Evolutionary conservation across 257 asterid species (phyloP).

Genomic region (Solanum pennellii): DNA sequence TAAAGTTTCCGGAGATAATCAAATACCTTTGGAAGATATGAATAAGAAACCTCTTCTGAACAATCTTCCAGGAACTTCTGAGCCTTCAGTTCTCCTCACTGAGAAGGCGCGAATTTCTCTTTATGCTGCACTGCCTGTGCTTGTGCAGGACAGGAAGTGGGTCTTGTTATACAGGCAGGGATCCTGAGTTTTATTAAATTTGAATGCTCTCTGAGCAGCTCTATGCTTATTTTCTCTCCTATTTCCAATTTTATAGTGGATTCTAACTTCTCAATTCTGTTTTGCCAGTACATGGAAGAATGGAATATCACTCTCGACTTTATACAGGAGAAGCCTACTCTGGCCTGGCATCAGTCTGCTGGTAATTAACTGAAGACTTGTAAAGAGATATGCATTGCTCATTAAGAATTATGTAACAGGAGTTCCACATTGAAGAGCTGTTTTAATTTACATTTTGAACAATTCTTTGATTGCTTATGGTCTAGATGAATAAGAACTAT

Average conservation of each 20-base stretch:
- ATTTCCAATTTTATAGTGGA: background rate
- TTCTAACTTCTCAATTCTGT: background rate
- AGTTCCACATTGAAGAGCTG: background rate
- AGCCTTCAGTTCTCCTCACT: conserved; percentile 79
- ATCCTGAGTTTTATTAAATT: background rate
- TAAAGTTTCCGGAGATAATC: conserved; percentile 25
- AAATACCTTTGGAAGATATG: conserved; percentile 32
- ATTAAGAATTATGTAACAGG: background rate
- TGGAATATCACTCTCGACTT: conserved; percentile 83
- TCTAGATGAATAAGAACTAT: background rate
- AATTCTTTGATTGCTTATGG: background rate
- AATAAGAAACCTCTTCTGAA: conserved; percentile 15
- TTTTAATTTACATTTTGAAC: background rate
- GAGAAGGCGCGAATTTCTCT: conserved; percentile 56
- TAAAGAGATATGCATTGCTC: background rate
- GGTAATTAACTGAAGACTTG: conserved; percentile 28
- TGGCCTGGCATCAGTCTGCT: conserved; percentile 89
- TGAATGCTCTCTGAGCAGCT: background rate
- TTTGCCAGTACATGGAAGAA: conserved; percentile 85
- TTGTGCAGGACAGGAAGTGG: conserved; percentile 84
- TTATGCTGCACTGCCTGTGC: conserved; percentile 61
- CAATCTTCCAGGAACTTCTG: conserved; percentile 68
- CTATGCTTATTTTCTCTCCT: background rate
- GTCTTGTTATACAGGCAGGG: conserved; percentile 69
- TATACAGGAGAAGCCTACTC: conserved; percentile 87